phyloP scores from a whole-genome alignment of 2,329 filamentous ascomycete species.

The Calonectria naviculata region DNA sequence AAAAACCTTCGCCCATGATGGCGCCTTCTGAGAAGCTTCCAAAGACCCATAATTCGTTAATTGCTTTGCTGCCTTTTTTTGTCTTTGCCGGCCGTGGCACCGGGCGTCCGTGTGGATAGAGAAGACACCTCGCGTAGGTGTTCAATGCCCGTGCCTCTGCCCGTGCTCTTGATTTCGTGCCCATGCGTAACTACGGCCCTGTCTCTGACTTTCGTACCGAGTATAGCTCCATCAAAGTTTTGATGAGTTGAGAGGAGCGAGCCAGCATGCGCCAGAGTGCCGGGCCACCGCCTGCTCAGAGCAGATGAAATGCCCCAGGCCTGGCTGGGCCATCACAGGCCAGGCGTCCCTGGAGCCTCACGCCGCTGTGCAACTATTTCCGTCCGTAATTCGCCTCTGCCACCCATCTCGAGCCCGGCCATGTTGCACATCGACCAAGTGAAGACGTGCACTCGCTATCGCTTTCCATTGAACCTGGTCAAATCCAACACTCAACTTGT shows the following conservation, averaged over 20 bases:
- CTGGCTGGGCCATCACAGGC: neutral
- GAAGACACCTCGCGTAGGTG: neutral
- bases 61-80: conserved; percentile 5
- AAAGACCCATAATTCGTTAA: neutral
- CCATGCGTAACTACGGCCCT: neutral
- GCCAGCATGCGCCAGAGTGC: neutral
- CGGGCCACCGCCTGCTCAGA: neutral
- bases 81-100: conserved; percentile 18
- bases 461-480: neutral
- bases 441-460: neutral
- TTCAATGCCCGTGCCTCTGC: conserved; percentile 2
- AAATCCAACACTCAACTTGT: neutral
- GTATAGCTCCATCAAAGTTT: neutral
- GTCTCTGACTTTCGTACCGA: neutral
- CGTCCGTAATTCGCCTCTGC: conserved; percentile 11
- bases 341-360: conserved; percentile 2
- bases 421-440: conserved; percentile 5
- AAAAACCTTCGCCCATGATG: neutral
- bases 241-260: neutral
- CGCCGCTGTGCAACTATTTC: conserved; percentile 19
- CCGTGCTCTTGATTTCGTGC: neutral
- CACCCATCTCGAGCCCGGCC: conserved; percentile 3
- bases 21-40: conserved; percentile 13
- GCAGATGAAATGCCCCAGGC: conserved; percentile 1
- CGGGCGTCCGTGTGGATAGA: conserved; percentile 6